phyloP scores from a whole-genome alignment of 176 grass and related monocot species.

The Eremochloa ophiuroides region DNA sequence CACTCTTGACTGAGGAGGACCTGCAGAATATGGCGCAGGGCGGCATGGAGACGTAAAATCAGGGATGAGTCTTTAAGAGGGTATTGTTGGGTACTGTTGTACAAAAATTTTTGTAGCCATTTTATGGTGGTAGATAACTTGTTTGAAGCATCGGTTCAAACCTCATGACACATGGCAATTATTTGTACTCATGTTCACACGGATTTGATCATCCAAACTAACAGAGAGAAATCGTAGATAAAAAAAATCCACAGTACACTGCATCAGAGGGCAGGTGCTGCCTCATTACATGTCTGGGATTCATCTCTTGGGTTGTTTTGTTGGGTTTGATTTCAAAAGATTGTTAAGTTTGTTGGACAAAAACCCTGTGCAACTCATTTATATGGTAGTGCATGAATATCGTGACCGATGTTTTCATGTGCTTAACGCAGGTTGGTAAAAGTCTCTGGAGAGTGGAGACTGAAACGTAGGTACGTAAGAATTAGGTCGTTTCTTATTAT shows the following conservation, averaged over 20 bases:
- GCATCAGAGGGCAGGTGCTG: not conserved
- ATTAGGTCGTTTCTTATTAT: no score
- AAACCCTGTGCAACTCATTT: not conserved
- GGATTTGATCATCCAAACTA: not conserved
- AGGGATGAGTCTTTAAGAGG: not conserved
- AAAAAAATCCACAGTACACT: not conserved
- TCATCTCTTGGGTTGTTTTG: not conserved
- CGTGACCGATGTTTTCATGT: not conserved
- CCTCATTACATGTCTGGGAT: not conserved
- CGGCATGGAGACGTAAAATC: conserved; percentile 50
- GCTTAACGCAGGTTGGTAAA: not conserved
- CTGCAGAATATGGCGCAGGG: conserved; percentile 55
- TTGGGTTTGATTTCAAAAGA: no score
- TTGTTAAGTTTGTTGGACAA: not conserved
- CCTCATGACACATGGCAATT: no score
- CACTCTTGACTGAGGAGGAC: conserved; percentile 78
- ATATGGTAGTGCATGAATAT: not conserved
- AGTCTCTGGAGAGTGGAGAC: not conserved
- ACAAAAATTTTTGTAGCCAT: conserved; percentile 20
- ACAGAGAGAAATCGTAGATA: not conserved
- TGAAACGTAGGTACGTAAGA: not conserved
- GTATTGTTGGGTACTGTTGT: not conserved
- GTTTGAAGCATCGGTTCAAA: not conserved
- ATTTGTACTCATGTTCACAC: not conserved
- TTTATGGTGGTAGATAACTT: not conserved